These are phyloP conservation scores for Rugosomyces carneus DNA, from an alignment of 1,284 basidiomycete genomes.

Conservation along the genomic window DNA sequence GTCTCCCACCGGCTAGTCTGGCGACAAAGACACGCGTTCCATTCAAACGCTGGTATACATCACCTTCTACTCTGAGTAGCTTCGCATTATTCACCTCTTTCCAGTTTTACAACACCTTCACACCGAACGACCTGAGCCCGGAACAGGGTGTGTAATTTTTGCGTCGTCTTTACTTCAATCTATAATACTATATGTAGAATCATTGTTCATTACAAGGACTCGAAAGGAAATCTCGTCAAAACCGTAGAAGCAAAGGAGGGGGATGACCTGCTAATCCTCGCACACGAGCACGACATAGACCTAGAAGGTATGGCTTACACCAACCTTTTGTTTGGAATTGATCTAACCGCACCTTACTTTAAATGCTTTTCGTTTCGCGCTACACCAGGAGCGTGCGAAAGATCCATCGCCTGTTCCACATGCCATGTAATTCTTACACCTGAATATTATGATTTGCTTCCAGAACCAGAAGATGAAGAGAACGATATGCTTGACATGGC, in stretches of 20 bases:
- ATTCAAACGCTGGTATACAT: constrained; percentile 14
- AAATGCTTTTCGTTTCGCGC: neutral
- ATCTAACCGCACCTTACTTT: constrained; percentile 1
- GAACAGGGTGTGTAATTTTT: constrained; percentile 58
- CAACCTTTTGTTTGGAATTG: constrained; percentile 1
- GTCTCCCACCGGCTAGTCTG: neutral
- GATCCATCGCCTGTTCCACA: constrained; percentile 95
- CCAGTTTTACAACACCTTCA: constrained; percentile 33
- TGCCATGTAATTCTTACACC: constrained; percentile 91
- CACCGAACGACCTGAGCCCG: constrained; percentile 43
- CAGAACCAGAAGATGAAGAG: constrained; percentile 81
- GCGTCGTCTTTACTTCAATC: no score
- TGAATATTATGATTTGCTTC: constrained; percentile 69
- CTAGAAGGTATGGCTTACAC: constrained; percentile 71
- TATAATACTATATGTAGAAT: constrained; percentile 52
- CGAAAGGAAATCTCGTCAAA: constrained; percentile 78
- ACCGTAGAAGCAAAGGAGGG: constrained; percentile 92
- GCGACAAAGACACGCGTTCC: constrained; percentile 7
- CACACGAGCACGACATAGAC: constrained; percentile 96
- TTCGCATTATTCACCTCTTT: neutral
- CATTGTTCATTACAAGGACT: constrained; percentile 85
- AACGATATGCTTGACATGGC: constrained; percentile 74
- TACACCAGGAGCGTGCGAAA: constrained; percentile 87
- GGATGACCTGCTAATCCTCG: constrained; percentile 86
- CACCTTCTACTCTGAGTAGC: neutral